Conservation (phyloP, 2,329 filamentous ascomycete genomes). For the Dactylellina parvicollis region DNA sequence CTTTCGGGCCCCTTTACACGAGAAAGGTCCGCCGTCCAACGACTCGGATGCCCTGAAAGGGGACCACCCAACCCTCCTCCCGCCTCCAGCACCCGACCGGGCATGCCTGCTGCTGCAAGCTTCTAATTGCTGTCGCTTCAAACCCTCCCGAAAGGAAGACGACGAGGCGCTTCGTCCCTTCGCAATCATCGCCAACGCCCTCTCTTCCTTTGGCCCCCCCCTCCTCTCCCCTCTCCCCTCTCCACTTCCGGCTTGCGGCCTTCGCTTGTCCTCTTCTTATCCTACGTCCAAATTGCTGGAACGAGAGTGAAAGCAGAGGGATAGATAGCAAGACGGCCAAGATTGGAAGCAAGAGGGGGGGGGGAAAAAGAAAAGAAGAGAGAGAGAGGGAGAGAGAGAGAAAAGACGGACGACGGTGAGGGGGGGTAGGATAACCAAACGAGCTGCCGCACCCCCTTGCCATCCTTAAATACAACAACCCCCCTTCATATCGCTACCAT, state of each 20-base stretch:
- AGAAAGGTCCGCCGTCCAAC: constrained; percentile 20
- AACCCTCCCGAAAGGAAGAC: constrained; percentile 14
- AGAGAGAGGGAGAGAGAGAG: constrained; percentile 1
- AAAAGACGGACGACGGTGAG: neutral
- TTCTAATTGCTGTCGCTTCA: constrained; percentile 21
- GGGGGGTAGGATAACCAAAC: neutral
- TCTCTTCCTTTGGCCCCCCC: neutral
- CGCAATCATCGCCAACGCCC: neutral
- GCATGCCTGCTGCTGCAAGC: constrained; percentile 5
- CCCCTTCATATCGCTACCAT: constrained; percentile 2
- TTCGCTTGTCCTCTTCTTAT: constrained; percentile 7
- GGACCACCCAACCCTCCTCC: neutral
- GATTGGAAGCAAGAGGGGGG: neutral
- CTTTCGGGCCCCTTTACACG: constrained; percentile 47
- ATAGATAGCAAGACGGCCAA: too few relatives aligned
- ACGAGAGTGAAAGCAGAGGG: too few relatives aligned
- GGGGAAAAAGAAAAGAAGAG: neutral
- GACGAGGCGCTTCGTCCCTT: neutral
- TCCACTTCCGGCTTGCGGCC: neutral
- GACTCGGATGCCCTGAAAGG: constrained; percentile 48
- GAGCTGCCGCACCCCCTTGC: constrained; percentile 14
- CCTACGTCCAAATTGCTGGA: neutral
- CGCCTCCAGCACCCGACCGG: constrained; percentile 11
- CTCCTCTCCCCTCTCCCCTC: constrained; percentile 1
- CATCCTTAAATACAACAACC: constrained; percentile 28